phyloP scores from a whole-genome alignment of 495 filamentous ascomycete species.

The Daldinia caldariorum region DNA sequence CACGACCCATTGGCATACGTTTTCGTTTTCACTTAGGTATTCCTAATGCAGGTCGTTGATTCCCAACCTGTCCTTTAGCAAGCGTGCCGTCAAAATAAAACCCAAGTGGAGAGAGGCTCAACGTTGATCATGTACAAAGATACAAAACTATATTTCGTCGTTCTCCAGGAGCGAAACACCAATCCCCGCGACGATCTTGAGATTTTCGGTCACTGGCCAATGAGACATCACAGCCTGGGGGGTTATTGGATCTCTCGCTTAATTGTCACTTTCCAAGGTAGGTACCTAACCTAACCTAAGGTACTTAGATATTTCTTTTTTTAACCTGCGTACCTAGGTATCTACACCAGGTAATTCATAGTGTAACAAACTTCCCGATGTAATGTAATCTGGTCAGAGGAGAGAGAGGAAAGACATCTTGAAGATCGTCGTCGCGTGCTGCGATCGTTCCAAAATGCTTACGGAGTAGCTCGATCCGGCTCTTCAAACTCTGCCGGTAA shows the following conservation, averaged over 20 bases:
- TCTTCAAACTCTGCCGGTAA: background rate
- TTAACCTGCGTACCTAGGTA: background rate
- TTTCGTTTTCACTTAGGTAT: background rate
- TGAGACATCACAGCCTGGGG: background rate
- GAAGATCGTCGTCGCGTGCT: background rate
- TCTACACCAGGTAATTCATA: background rate
- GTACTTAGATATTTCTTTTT: background rate
- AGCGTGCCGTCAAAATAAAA: constrained; percentile 9
- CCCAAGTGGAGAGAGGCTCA: constrained; percentile 30
- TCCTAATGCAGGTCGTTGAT: background rate
- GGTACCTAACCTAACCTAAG: no score
- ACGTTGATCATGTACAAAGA: constrained; percentile 34
- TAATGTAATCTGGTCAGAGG: background rate
- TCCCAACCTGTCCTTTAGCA: background rate
- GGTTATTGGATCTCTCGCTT: background rate
- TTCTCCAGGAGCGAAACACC: constrained; percentile 9
- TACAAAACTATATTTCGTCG: constrained; percentile 18
- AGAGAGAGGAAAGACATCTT: background rate
- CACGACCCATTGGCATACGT: background rate
- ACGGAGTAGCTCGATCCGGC: constrained; percentile 12
- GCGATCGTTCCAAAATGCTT: background rate
- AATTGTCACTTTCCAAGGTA: background rate
- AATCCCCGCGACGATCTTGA: constrained; percentile 3
- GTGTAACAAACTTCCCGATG: background rate
- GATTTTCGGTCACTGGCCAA: constrained; percentile 3